Evolutionary conservation across 495 filamentous ascomycete genomes (phyloP), one percentile per base, ranked within the genome.

Genomic region (Podospora conica): DNA sequence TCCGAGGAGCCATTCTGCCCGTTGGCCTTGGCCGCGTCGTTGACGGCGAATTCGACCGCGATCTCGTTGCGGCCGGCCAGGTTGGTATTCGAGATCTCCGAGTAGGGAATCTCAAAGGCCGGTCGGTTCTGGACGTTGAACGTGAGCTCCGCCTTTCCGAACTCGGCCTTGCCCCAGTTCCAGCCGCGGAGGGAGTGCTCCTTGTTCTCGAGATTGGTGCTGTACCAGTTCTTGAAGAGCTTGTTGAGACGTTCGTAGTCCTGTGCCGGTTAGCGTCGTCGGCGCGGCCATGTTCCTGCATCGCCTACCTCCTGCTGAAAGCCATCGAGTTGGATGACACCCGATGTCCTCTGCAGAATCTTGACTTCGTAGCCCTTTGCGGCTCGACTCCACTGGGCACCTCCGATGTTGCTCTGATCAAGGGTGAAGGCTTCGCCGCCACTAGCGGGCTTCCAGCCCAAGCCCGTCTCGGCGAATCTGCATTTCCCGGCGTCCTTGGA

Each of bases 111-210:
- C 77, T 98, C 95, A 80, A 99, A 99, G 1, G 96, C 91, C 6
- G 96, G 96, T 69, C 93, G 90, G 72, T 96, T 99, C 71, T 95
- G 91, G 22, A 99, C 96, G 76, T 92, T 97, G 81, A 99, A 99
- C 21, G 91, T 82, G 29, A 99, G 86, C 78, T 99, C 96, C 55
- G 91, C 88, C 76, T 98, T 97, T 66, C 90, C 88, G 73, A 99
- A 97, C 74, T 99, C 96, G 64, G 90, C 91, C 78, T 98, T 99
- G 66, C 96, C 96, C 96, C 96, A 99, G 75, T 98, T 99, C 96
- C 96, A 99, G 48, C 96, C 96, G 67, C 95, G 90, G 55, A 99
- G 82, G 6, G 94, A 91, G 75, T 98, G 95, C 76, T 98, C 96
- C 75, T 90, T 90, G 71, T 86, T 88, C 69, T 97, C 93, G 60